phyloP scores from a whole-genome alignment of 306 rosid species.

The Pterocarpus macrocarpus region DNA sequence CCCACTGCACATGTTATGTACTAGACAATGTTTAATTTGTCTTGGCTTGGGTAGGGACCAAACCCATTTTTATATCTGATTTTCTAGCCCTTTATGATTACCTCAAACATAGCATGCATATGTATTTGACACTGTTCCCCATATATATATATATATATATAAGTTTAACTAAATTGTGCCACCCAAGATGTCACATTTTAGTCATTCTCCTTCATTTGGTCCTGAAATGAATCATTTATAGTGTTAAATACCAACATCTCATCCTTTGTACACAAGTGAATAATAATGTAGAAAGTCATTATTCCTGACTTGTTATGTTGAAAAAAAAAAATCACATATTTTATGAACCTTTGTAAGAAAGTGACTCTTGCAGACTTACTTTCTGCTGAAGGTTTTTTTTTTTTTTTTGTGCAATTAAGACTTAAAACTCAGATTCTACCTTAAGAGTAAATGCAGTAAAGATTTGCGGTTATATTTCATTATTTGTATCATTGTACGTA shows the following conservation, averaged over 20 bases:
- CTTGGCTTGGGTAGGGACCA: constrained; percentile 46
- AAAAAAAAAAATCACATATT: background rate
- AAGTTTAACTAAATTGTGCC: background rate
- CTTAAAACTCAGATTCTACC: no score
- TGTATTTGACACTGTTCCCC: constrained; percentile 24
- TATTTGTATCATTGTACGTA: background rate
- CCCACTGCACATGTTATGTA: constrained; percentile 55
- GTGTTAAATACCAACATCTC: background rate
- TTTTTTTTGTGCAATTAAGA: no score
- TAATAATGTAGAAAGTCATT: background rate
- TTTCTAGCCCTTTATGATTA: constrained; percentile 46
- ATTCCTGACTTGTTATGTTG: background rate
- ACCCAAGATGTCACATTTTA: background rate
- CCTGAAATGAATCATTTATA: background rate
- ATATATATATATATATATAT: no score
- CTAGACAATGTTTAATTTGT: constrained; percentile 56
- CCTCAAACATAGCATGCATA: constrained; percentile 34
- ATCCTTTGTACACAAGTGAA: constrained; percentile 5
- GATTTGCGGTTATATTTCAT: background rate
- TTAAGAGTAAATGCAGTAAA: background rate
- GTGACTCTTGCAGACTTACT: background rate
- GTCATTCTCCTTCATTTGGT: constrained; percentile 11
- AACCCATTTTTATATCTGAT: background rate
- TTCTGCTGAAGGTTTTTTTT: background rate
- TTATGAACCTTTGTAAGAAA: constrained; percentile 14